Evolutionary conservation across 164 flowering plant species (phyloP).

Genomic region (Aristolochia contorta): DNA sequence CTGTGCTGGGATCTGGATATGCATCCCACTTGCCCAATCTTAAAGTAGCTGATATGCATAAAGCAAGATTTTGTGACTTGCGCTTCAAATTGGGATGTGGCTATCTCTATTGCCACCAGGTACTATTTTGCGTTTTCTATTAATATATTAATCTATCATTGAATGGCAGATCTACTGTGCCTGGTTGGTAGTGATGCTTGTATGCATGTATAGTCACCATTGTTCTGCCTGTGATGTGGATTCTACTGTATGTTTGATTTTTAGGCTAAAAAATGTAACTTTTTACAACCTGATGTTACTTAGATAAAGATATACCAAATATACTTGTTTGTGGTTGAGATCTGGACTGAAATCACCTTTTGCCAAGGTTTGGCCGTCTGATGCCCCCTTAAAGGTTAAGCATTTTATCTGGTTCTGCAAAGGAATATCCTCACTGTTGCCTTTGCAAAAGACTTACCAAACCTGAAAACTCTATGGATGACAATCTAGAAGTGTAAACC

Average conservation of each 20-base stretch:
- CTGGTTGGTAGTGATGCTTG: no score
- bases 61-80: constrained; percentile 64
- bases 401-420: no score
- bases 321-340: no score
- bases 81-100: constrained; percentile 78
- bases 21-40: constrained; percentile 40
- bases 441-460: no score
- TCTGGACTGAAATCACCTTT: no score
- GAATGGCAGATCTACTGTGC: neutral
- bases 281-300: neutral
- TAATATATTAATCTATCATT: neutral
- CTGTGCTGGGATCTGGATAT: constrained; percentile 25
- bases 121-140: constrained; percentile 9
- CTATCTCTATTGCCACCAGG: constrained; percentile 93
- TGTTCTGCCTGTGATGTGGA: neutral
- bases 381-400: no score
- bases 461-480: no score
- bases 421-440: no score
- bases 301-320: no score
- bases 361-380: no score
- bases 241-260: neutral
- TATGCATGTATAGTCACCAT: no score
- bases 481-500: no score
- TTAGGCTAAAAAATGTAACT: neutral
- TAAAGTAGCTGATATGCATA: constrained; percentile 51